Evolutionary conservation across 257 asterid genomes (phyloP), one percentile per base, ranked within the genome.

Genomic region (Linderniella brevidens): DNA sequence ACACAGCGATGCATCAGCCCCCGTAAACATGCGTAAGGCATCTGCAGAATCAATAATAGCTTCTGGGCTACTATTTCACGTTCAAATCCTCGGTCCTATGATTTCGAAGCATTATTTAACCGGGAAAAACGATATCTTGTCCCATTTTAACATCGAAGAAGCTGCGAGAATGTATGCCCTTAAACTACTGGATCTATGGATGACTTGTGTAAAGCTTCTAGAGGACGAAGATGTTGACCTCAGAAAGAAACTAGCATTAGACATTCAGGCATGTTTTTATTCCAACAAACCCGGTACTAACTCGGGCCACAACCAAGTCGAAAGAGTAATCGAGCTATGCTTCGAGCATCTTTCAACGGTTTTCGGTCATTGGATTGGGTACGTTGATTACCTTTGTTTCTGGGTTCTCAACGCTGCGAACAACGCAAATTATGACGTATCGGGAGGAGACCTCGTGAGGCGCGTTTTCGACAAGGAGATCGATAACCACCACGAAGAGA

Each of bases 381-480:
- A 76, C 60, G 62, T 74, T 60, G 79, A 85, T 52, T 61, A 53
- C 61, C 82, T 88, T 52, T 88, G 90, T 73, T 56, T 60, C 46
- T 78, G 85, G 84, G 73, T 78, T 49, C 41, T 69, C 9, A 69
- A 54, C 58, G 50, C 82, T 35, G 83, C 77, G 11, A 76, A 71
- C 62, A 48, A 59, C 48, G 69, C 71, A 16, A 66, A 53, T 43
- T 64, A 64, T 47, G 42, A 46, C 19, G 64, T 68, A 13, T 60
- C 85, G 4, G 74, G 57, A 32, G 95, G 86, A 55, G 92, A 84
- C 69, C 82, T 81, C 11, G 84, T 88, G 17, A 80, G 92, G 32
- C 76, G 80, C 0, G 94, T 88, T 55, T 88, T 88, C 40, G 98
- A 88, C 80, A 88, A 84, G 70, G 98, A 88, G 75, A 80, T 84